Conservation (phyloP, 768 basidiomycete species). For the Suillus ampliporus region DNA sequence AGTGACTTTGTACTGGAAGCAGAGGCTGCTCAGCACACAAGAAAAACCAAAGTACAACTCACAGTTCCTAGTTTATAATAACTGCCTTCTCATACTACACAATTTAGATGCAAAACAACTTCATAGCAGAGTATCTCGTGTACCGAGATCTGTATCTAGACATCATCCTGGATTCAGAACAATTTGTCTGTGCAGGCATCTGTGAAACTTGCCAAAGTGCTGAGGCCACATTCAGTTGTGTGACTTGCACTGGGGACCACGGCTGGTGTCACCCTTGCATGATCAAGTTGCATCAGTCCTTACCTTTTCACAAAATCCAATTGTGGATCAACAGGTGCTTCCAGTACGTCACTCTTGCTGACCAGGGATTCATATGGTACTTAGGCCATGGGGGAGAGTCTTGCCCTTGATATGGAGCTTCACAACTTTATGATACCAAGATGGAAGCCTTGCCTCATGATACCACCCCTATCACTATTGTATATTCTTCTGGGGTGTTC, state of each 20-base stretch:
- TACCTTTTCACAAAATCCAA: conserved; percentile 22
- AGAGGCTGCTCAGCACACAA: not conserved
- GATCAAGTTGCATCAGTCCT: not conserved
- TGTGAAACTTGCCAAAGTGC: conserved; percentile 4
- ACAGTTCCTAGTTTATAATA: not conserved
- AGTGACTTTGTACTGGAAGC: not conserved
- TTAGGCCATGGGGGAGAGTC: conserved; percentile 25
- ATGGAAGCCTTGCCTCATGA: no score
- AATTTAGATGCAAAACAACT: conserved; percentile 9
- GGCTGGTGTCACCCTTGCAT: conserved; percentile 6
- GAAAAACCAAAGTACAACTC: not conserved
- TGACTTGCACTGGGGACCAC: conserved; percentile 7
- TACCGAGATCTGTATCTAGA: not conserved
- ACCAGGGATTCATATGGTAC: conserved; percentile 23
- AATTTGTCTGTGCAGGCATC: not conserved
- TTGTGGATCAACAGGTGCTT: conserved; percentile 24
- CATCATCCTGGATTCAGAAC: conserved; percentile 2
- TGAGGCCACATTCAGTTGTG: conserved; percentile 3
- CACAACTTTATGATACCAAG: no score
- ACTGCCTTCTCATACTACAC: not conserved
- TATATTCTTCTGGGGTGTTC: conserved; percentile 12
- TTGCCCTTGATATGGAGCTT: conserved; percentile 17
- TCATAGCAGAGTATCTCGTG: conserved; percentile 5
- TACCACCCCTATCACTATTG: not conserved
- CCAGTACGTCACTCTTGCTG: conserved; percentile 17